A percentile compares a stretch with the other conserved stretches of the same genome.
phyloP scores from a whole-genome alignment of 148 eudicot species.

The Dysphania ambrosioides region DNA sequence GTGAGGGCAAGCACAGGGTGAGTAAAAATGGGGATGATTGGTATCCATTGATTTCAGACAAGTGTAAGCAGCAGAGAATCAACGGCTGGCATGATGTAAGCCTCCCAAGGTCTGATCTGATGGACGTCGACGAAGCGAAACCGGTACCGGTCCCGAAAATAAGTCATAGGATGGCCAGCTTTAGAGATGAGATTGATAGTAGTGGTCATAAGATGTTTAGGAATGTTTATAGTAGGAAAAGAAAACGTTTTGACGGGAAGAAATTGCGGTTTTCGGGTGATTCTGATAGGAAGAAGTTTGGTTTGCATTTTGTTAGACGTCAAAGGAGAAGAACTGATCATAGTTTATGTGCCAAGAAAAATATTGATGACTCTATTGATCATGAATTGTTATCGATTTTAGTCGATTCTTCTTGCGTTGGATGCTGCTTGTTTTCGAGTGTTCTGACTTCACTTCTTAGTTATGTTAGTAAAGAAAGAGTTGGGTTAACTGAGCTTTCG shows the following conservation, averaged over 20 bases:
- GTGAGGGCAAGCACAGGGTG: slow-evolving; percentile 26
- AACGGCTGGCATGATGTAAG: slow-evolving; percentile 23
- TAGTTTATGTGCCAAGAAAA: not conserved
- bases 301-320: slow-evolving; percentile 51
- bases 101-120: not conserved
- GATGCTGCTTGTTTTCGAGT: slow-evolving; percentile 32
- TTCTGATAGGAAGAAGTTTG: slow-evolving; percentile 34
- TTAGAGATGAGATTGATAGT: not conserved
- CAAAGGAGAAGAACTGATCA: slow-evolving; percentile 30
- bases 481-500: slow-evolving; percentile 34
- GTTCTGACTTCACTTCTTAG: slow-evolving; percentile 44
- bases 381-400: slow-evolving; percentile 24
- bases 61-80: slow-evolving; percentile 1
- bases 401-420: slow-evolving; percentile 30
- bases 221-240: slow-evolving; percentile 61
- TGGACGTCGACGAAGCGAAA: slow-evolving; percentile 27
- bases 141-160: not conserved
- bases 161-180: not conserved
- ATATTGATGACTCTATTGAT: slow-evolving; percentile 3
- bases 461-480: slow-evolving; percentile 32
- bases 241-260: slow-evolving; percentile 39
- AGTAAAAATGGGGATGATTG: slow-evolving; percentile 37
- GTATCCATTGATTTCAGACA: slow-evolving; percentile 37
- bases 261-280: not conserved
- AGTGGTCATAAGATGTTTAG: slow-evolving; percentile 32